phyloP scores from a whole-genome alignment of 345 rosid genomes.

The Rhodamnia rubescens region DNA sequence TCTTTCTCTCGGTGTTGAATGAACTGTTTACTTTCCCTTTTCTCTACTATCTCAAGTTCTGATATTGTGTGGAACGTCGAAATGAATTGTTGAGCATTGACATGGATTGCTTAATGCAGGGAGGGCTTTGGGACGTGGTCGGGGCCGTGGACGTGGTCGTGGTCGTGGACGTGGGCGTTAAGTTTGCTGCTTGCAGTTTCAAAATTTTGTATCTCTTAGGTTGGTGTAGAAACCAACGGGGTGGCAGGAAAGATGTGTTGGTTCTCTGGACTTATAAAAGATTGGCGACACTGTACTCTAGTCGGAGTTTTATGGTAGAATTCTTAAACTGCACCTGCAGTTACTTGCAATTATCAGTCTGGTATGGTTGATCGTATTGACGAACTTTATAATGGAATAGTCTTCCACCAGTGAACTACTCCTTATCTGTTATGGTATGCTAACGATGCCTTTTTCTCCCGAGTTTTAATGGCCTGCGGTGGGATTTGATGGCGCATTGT shows the following conservation, averaged over 20 bases:
- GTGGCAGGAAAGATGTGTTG: not conserved
- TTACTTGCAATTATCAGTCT: not conserved
- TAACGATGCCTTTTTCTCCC: not conserved
- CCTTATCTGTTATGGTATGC: not conserved
- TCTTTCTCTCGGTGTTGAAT: not conserved
- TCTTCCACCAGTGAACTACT: not conserved
- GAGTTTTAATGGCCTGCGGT: not conserved
- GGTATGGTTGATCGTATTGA: not conserved
- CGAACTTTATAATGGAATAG: not conserved
- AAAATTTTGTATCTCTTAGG: not conserved
- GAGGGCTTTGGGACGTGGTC: conserved; percentile 74
- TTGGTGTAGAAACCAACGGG: not conserved
- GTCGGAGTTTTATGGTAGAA: not conserved
- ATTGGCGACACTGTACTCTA: not conserved
- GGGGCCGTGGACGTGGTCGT: conserved; percentile 88
- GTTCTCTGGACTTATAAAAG: not conserved
- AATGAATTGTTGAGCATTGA: not conserved
- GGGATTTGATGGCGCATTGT: no score
- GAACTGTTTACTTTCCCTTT: not conserved
- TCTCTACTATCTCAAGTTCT: not conserved
- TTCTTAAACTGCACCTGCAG: not conserved
- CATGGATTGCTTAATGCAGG: conserved; percentile 26
- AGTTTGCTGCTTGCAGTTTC: not conserved
- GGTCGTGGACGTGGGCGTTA: conserved; percentile 88
- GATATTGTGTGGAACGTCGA: not conserved